Conservation (phyloP, 148 eudicot genomes). For the Silene uniflora region DNA sequence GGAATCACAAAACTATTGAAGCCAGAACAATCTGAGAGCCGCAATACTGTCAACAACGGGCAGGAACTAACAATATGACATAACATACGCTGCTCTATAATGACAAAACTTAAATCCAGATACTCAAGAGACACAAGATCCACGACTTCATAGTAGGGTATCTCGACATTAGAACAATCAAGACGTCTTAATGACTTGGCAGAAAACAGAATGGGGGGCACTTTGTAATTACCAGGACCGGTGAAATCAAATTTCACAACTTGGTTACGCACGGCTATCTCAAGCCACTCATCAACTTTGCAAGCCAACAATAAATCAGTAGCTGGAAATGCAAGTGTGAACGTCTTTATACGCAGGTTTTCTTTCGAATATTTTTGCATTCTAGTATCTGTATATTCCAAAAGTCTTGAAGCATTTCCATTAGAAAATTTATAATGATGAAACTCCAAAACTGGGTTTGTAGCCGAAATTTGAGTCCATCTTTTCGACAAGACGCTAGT, state of each 20-base stretch:
- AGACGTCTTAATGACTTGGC: not conserved
- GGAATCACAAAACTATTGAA: not conserved
- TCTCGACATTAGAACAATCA: too few species aligned
- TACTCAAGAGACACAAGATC: not conserved
- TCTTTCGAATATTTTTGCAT: too few species aligned
- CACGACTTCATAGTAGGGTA: not conserved
- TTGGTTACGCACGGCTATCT: too few species aligned
- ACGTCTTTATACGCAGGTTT: too few species aligned
- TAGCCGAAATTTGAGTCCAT: not conserved
- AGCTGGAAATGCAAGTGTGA: too few species aligned
- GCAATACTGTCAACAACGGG: not conserved
- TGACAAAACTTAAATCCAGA: not conserved
- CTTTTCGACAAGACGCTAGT: too few species aligned
- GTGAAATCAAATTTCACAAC: too few species aligned
- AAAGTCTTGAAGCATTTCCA: not conserved
- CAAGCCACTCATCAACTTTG: too few species aligned
- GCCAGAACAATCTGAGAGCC: not conserved
- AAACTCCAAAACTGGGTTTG: constrained; percentile 2
- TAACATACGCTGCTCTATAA: not conserved
- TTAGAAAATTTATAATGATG: not conserved
- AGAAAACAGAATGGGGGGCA: not conserved
- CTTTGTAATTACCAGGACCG: too few species aligned
- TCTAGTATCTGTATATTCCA: too few species aligned
- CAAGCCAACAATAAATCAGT: too few species aligned
- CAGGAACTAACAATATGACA: not conserved